Base-by-base conservation (phyloP, 2,329 filamentous ascomycete species). In the Colletotrichum truncatum region DNA sequence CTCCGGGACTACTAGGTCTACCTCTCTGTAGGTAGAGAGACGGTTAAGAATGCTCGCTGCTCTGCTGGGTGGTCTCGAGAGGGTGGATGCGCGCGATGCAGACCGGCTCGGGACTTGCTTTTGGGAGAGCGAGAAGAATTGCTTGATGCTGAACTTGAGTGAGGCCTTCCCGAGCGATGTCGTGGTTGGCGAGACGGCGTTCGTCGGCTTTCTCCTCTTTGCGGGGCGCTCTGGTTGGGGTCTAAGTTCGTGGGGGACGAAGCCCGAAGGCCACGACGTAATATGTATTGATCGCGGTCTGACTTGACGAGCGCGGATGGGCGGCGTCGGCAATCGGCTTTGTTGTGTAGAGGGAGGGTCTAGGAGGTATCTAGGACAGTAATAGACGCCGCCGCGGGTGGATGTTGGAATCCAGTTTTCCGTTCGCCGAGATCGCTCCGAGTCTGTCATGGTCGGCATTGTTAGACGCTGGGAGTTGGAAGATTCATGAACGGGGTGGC, bases 201-300 rank as follows among this genome's bases (percentile, higher is more conserved):
- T 54, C 12, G 49, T 30, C 23, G 62, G 49, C 56, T 68, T 76
- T 67, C 72, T 75, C 41, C 72, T 73, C 61, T 71, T 73, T 8
- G 69, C 64, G 76, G 81, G 69, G 76, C 79, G 49, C 69, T 74
- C 64, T 73, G 80, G 68, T 77, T 63, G 64, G 4, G 74, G 71
- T 69, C 81, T 78, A 45, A 84, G 70, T 62, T 85, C 82, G 63
- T 77, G 76, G 16, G 82, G 82, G 23, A 84, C 74, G 71, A 81
- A 81, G 56, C 79, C 79, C 2, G 78, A 70, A 3, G 79, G 79
- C 58, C 77, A 81, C 26, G 78, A 80, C 66, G 80, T 69, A 56
- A 81, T 78, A 72, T 81, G 78, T 59, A 81, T 81, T 36, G 79
- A 74, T 68, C 81, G 78, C 10, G 78, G 78, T 34, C 79, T 73